Evolutionary conservation across 2,329 filamentous ascomycete genomes (phyloP).

Genomic region (Ploettnerulaceae sp.): DNA sequence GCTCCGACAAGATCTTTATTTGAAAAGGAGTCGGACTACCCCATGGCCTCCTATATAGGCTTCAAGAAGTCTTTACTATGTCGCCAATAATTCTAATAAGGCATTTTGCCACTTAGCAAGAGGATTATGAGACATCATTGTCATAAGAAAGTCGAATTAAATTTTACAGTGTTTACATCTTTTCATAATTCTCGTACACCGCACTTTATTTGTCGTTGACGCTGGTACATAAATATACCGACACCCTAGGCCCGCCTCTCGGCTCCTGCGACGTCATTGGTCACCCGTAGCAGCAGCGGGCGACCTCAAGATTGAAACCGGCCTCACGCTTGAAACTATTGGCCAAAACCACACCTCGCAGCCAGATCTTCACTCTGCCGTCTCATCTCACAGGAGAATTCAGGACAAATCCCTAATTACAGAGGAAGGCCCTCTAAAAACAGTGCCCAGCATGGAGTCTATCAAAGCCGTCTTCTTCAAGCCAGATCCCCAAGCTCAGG

Average conservation of each 20-base stretch:
- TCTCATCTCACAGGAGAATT: not conserved
- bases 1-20: too few relatives aligned
- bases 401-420: not conserved
- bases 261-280: constrained; percentile 5
- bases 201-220: too few relatives aligned
- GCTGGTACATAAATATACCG: too few relatives aligned
- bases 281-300: not conserved
- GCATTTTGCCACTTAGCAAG: too few relatives aligned
- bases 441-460: constrained; percentile 65
- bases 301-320: not conserved
- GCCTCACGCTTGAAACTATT: constrained; percentile 1
- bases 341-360: not conserved
- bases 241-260: not conserved
- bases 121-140: too few relatives aligned
- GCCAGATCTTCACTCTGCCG: not conserved
- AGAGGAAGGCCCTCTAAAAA: constrained; percentile 14
- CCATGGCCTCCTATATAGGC: too few relatives aligned
- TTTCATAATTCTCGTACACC: too few relatives aligned
- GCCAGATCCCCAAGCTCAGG: constrained; percentile 90
- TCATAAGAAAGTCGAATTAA: too few relatives aligned
- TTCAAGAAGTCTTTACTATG: too few relatives aligned
- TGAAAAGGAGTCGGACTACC: too few relatives aligned
- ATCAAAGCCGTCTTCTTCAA: constrained; percentile 83
- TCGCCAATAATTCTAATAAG: too few relatives aligned
- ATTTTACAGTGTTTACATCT: too few relatives aligned